phyloP scores from a whole-genome alignment of 1,284 basidiomycete genomes.

The Tilletia walkeri region DNA sequence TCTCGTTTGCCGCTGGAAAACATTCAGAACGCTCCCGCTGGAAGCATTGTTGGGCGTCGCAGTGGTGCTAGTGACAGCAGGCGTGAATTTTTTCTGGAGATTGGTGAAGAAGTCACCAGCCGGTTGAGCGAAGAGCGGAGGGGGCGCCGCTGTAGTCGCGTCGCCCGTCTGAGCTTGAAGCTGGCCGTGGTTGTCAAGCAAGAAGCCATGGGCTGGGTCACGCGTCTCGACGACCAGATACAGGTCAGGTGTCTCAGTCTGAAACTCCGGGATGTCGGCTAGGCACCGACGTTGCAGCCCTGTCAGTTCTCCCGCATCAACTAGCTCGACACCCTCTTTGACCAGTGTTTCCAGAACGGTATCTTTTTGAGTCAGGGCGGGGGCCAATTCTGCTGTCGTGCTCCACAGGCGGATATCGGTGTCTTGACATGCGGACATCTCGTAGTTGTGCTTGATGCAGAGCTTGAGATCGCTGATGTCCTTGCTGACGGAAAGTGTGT shows the following conservation, averaged over 20 bases:
- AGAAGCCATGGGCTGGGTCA: conserved; percentile 36
- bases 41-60: conserved; percentile 5
- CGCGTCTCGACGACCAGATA: conserved; percentile 52
- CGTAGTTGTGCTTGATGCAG: conserved; percentile 34
- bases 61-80: neutral
- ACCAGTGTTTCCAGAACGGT: conserved; percentile 18
- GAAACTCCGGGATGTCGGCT: conserved; percentile 30
- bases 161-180: conserved; percentile 1
- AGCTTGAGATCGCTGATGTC: conserved; percentile 41
- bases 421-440: conserved; percentile 27
- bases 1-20: conserved; percentile 38
- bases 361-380: conserved; percentile 23
- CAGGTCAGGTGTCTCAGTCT: conserved; percentile 48
- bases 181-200: conserved; percentile 33
- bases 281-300: conserved; percentile 37
- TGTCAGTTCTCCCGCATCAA: conserved; percentile 35
- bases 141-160: neutral
- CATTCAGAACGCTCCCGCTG: conserved; percentile 19
- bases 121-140: conserved; percentile 35
- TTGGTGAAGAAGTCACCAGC: conserved; percentile 38
- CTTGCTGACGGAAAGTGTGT: conserved; percentile 38
- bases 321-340: conserved; percentile 37
- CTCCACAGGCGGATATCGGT: conserved; percentile 35
- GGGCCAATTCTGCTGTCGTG: conserved; percentile 30
- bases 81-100: conserved; percentile 24